Base-by-base conservation (phyloP, 768 basidiomycete genomes). In the Coprinopsis strossmayeri region DNA sequence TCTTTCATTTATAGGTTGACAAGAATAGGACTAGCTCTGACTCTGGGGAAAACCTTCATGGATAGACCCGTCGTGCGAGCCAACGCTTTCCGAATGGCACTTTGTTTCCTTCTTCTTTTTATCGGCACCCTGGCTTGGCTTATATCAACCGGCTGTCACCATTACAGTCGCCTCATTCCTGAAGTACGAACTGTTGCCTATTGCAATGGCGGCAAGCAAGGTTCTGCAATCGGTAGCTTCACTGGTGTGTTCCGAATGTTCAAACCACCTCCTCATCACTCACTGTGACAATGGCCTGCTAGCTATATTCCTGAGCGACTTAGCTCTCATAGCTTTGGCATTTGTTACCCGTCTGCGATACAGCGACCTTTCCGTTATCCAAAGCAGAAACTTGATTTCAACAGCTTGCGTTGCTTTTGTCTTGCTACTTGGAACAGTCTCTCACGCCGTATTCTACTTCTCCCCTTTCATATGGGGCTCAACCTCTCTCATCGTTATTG, bases 361-460 rank as follows among this genome's bases (percentile, higher is more conserved):
- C 17, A 11, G 10, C 35, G 35, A 18, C 10, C 40, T 42, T 5
- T 24, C 18, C 11, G 23, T 42, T 25, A 9, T 9, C 17, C 40
- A 42, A 18, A 42, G 5, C 10, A 5, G 40, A 25, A 24, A 11
- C 24, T 18, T 37, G 34, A 35, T 13, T 23, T 37, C 24, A 15
- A 24, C 26, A 12, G 24, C 26, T 15, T 20, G 20, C 21, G 20
- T 39, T 27, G 23, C 35, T 4, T 18, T 17, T 5, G 23, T 32
- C 27, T 13, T 45, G 18, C 5, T 45, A 9, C 12, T 45, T 15
- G 27, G 5, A n/a, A 45, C 43, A 4, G 20, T 27, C 27, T 5
- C 30, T 17, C 43, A 45, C 11, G 43, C 27, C 5, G 43, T 27
- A 7, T n/a, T 45, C 25, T 45, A 45, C 27, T 45, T 45, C 18